These are phyloP conservation scores for Debaryomyces sp. DNA, from an alignment of 1,139 yeast species.

Conservation along the genomic window DNA sequence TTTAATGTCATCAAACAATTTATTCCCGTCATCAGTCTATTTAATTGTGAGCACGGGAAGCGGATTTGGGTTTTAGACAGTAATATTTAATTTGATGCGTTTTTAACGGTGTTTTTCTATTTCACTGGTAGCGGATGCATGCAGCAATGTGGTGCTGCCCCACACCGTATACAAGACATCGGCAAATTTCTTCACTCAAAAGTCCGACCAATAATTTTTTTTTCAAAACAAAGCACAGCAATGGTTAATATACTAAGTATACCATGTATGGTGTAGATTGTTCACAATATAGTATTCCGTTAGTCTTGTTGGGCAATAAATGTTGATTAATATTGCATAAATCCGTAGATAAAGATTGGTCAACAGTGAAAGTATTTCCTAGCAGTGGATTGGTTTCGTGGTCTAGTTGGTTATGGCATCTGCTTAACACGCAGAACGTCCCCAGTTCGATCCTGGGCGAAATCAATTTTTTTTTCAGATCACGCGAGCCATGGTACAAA, in stretches of 20 bases:
- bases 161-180: slow-evolving; percentile 3
- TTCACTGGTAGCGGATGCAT: background rate
- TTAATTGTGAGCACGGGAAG: background rate
- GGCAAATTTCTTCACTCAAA: background rate
- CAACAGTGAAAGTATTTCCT: background rate
- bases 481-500: background rate
- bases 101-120: background rate
- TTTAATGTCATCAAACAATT: background rate
- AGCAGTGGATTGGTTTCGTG: slow-evolving; percentile 50
- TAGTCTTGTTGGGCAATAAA: background rate
- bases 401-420: slow-evolving; percentile 99
- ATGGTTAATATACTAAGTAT: background rate
- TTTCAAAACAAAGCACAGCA: background rate
- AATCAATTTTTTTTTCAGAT: slow-evolving; percentile 8
- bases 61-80: background rate
- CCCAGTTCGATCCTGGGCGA: slow-evolving; percentile 66
- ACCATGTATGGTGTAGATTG: background rate
- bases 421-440: slow-evolving; percentile 99
- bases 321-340: background rate
- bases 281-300: background rate
- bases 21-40: background rate
- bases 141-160: slow-evolving; percentile 1
- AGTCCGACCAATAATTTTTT: background rate
- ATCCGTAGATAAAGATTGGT: background rate
- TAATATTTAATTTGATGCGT: background rate